These are phyloP conservation scores for Colletotrichum sp. DNA, from an alignment of 2,329 filamentous ascomycete genomes.

Conservation along the genomic window DNA sequence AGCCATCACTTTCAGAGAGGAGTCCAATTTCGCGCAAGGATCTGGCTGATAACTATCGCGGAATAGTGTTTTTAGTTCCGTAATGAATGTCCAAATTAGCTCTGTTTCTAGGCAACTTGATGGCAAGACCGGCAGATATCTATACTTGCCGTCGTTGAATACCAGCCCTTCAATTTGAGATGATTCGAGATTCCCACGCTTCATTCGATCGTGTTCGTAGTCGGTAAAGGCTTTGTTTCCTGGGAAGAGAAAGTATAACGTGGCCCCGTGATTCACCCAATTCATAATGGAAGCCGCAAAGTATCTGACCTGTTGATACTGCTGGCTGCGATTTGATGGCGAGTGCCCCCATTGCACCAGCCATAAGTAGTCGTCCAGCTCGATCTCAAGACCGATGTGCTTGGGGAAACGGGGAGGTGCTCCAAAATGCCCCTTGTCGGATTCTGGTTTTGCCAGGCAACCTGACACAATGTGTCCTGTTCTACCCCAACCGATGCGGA, in stretches of 20 bases:
- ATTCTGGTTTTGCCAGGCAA: accelerated
- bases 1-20: not conserved
- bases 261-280: not conserved
- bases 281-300: not conserved
- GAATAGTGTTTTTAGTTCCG: not conserved
- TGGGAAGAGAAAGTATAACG: not conserved
- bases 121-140: not conserved
- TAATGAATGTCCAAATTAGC: not conserved
- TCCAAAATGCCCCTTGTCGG: not conserved
- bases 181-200: not conserved
- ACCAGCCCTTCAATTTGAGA: not conserved
- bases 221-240: too few relatives aligned
- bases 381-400: not conserved
- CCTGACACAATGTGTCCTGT: not conserved
- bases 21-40: not conserved
- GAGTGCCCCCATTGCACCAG: not conserved
- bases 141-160: not conserved
- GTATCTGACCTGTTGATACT: not conserved
- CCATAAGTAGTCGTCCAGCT: not conserved
- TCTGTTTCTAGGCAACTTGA: accelerated
- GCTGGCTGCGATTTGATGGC: not conserved
- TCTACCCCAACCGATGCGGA: accelerated
- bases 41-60: accelerated
- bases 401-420: not conserved
- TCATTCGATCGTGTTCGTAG: too few relatives aligned